Base-by-base conservation (phyloP, 768 basidiomycete species). In the Tricholoma hemisulphureum region DNA sequence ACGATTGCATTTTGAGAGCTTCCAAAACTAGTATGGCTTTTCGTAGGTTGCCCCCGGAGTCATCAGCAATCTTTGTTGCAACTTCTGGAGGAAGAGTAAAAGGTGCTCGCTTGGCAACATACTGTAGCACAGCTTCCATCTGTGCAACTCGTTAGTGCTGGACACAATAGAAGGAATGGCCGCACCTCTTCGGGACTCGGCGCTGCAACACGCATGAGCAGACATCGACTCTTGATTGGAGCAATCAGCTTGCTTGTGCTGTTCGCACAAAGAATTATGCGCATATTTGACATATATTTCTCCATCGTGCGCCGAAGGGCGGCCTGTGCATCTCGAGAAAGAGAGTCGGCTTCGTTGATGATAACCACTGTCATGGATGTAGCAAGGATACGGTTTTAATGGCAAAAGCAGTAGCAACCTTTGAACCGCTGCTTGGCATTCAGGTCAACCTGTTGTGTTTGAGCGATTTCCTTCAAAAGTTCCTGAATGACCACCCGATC, bases 291-390 rank as follows among this genome's bases (percentile, higher is more conserved):
- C 91, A 97, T 98, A 78, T 96, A 98, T 73, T 98, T 98, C 70
- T 99, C 96, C 96, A 98, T 99, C 9, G 96, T 99, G 57, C 96
- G 82, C 66, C 96, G 87, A 31, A 99, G 82, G 7, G 96, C 96
- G 0, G 96, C 95, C 77, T 99, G 96, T 1, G 96, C 96, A 74
- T 99, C 96, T 54, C 96, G 87, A 10, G 93, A 87, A 39, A 99
- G 81, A 0, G 92, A 88, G 71, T 99, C 96, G 2, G 96, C 96
- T 74, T 98, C 96, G 64, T 98, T 98, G 67, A 99, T 97, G 57
- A 99, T 82, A 51, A 99, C 95, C n/a, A 95, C 96, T 98, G 58
- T n/a, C 53, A 59, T 28, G 58, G 57, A 23, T 9, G 31, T 18
- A 14, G 18, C 20, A 21, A 29, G 48, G 50, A 43, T n/a, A 23